phyloP scores from a whole-genome alignment of 2,329 filamentous ascomycete genomes.

The Calonectria crousiana region DNA sequence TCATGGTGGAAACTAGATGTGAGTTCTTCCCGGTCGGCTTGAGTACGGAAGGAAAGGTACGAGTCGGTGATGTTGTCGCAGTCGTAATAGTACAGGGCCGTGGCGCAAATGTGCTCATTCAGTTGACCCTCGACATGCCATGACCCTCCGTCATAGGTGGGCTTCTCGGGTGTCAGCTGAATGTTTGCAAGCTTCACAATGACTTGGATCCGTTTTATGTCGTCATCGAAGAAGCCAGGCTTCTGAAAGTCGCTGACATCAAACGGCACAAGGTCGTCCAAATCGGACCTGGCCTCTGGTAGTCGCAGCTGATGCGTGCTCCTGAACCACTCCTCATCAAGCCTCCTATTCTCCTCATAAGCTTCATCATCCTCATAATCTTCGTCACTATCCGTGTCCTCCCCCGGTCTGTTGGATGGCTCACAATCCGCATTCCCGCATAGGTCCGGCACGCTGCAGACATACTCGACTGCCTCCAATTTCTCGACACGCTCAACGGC shows the following conservation, averaged over 20 bases:
- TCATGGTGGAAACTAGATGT: slow-evolving; percentile 30
- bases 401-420: slow-evolving; percentile 10
- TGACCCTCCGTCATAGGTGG: slow-evolving; percentile 63
- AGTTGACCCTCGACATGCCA: slow-evolving; percentile 69
- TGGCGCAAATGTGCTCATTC: slow-evolving; percentile 75
- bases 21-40: slow-evolving; percentile 45
- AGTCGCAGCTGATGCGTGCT: slow-evolving; percentile 41
- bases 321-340: slow-evolving; percentile 46
- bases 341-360: slow-evolving; percentile 35
- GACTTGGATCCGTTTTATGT: slow-evolving; percentile 63
- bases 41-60: slow-evolving; percentile 64
- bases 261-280: slow-evolving; percentile 20
- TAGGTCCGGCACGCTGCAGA: slow-evolving; percentile 36
- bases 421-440: slow-evolving; percentile 20
- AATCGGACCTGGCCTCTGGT: slow-evolving; percentile 28
- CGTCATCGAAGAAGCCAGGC: slow-evolving; percentile 45
- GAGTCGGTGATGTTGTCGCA: slow-evolving; percentile 69
- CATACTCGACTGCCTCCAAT: slow-evolving; percentile 3
- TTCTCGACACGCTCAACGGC: slow-evolving; percentile 39
- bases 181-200: slow-evolving; percentile 74
- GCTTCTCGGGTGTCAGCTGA: slow-evolving; percentile 69
- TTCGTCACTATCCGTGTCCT: slow-evolving; percentile 28
- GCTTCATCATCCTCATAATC: slow-evolving; percentile 8
- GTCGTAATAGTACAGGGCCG: slow-evolving; percentile 74
- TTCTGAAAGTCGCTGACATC: slow-evolving; percentile 40